These are phyloP conservation scores for Stagonosporopsis chrysanthemi DNA, from an alignment of 2,329 filamentous ascomycete species.

Conservation along the genomic window DNA sequence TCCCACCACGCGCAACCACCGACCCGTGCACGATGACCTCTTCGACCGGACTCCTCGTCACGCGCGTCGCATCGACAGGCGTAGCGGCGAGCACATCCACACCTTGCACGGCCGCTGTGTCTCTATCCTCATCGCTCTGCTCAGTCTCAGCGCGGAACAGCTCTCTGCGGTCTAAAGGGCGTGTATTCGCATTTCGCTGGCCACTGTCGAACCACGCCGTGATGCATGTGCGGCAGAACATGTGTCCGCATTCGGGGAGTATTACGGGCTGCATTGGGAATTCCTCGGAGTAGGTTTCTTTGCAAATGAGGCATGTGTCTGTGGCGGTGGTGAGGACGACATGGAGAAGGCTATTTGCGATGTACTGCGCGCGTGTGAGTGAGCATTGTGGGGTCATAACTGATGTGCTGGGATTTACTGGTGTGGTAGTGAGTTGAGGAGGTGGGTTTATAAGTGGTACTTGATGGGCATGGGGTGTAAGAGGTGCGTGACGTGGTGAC, in stretches of 20 bases:
- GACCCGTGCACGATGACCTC: neutral
- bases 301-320: conserved; percentile 18
- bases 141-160: neutral
- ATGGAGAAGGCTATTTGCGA: neutral
- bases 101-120: neutral
- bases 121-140: neutral
- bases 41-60: neutral
- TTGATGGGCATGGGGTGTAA: neutral
- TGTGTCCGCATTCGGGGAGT: conserved; percentile 21
- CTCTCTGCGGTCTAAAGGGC: neutral
- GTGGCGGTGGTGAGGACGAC: conserved; percentile 12
- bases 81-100: neutral
- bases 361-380: neutral
- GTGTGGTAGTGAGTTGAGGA: neutral
- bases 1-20: neutral
- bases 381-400: neutral
- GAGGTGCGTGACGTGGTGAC: neutral
- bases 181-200: neutral
- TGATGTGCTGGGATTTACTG: no score
- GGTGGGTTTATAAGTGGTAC: neutral
- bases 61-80: neutral
- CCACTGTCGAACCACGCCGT: conserved; percentile 7
- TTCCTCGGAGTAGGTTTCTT: neutral
- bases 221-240: conserved; percentile 24
- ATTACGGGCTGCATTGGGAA: conserved; percentile 4